phyloP scores from a whole-genome alignment of 1,284 basidiomycete genomes.

The Hortiboletus rubellus region DNA sequence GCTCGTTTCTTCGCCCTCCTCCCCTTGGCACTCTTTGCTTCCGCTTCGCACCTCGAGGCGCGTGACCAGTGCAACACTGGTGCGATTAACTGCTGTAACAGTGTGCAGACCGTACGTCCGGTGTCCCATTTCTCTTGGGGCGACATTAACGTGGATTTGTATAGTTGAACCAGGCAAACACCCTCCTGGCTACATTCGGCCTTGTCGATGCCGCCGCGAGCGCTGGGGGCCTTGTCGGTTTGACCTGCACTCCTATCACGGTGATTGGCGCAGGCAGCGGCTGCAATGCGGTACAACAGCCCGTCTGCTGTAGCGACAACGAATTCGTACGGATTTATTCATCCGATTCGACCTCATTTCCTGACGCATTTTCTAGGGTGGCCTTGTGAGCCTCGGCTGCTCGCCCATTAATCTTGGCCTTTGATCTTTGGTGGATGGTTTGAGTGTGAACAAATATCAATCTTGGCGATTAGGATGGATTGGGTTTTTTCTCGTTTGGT shows the following conservation, averaged over 20 bases:
- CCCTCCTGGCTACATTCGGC: neutral
- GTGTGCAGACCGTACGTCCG: constrained; percentile 3
- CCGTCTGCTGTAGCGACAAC: constrained; percentile 17
- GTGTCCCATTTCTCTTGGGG: no score
- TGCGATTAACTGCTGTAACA: constrained; percentile 9
- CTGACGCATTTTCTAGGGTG: no score
- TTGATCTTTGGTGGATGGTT: no score
- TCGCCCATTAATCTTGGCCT: no score
- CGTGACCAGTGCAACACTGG: constrained; percentile 13
- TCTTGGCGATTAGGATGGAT: no score
- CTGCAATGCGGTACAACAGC: constrained; percentile 8
- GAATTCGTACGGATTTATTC: constrained; percentile 5
- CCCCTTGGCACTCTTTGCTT: constrained; percentile 14
- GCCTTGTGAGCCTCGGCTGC: no score
- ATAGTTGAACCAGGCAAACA: neutral
- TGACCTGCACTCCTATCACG: constrained; percentile 9
- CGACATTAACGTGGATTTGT: neutral
- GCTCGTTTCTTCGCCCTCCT: constrained; percentile 16
- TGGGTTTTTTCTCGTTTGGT: no score
- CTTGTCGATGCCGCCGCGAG: neutral
- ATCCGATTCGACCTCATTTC: no score
- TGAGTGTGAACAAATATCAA: no score
- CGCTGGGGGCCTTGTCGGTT: constrained; percentile 9
- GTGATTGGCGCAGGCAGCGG: constrained; percentile 6
- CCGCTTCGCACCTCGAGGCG: constrained; percentile 7